These are phyloP conservation scores for Schwanniomyces polymorphus DNA, from an alignment of 805 yeast genomes.

Conservation along the genomic window DNA sequence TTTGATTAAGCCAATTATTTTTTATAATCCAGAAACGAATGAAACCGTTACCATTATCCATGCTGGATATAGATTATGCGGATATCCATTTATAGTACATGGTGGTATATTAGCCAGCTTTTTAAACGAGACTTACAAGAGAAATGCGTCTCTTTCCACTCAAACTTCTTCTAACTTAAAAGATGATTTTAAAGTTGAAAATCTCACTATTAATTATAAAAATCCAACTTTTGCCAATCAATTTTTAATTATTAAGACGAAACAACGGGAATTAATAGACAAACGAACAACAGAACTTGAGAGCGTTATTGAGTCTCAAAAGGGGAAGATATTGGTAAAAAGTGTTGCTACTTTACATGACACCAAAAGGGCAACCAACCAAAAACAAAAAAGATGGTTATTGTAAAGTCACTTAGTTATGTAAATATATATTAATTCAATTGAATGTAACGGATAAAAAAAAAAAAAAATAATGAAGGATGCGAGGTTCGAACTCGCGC, in stretches of 20 bases:
- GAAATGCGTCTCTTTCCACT: constrained; percentile 45
- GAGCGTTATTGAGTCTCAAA: constrained; percentile 53
- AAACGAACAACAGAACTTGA: constrained; percentile 40
- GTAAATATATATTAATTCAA: neutral
- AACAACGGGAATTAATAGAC: constrained; percentile 23
- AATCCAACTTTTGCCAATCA: constrained; percentile 79
- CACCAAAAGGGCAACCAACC: constrained; percentile 23
- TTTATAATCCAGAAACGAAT: constrained; percentile 53
- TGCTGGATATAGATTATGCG: constrained; percentile 75
- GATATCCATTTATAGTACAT: constrained; percentile 84
- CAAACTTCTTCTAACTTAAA: constrained; percentile 32
- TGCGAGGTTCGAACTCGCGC: constrained; percentile 58
- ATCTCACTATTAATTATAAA: constrained; percentile 53
- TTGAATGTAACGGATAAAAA: neutral
- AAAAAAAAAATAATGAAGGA: constrained; percentile 41
- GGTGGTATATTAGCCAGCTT: constrained; percentile 87
- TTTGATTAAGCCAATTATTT: constrained; percentile 69
- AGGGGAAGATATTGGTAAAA: constrained; percentile 56
- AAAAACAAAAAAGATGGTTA: neutral
- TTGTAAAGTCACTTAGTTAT: neutral
- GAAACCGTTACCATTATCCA: constrained; percentile 71
- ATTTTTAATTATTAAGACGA: constrained; percentile 65
- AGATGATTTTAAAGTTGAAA: constrained; percentile 49
- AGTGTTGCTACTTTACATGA: constrained; percentile 51
- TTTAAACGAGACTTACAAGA: constrained; percentile 71